phyloP scores from a whole-genome alignment of 2,329 filamentous ascomycete species.

The Chalara sp. region DNA sequence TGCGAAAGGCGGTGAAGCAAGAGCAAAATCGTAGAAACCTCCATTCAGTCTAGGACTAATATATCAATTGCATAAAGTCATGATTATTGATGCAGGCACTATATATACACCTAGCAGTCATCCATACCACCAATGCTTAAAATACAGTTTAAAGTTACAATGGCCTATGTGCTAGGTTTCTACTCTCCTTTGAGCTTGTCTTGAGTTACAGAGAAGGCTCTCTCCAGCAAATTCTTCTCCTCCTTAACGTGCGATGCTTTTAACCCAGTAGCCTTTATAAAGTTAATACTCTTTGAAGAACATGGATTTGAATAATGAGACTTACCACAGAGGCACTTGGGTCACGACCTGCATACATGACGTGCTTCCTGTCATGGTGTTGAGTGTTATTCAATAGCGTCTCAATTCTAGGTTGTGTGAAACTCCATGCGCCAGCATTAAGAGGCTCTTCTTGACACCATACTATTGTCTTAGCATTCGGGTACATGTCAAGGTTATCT shows the following conservation, averaged over 20 bases:
- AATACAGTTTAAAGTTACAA: constrained; percentile 1
- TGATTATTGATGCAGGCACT: too few relatives aligned
- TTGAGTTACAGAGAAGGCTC: constrained; percentile 57
- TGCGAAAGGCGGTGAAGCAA: too few relatives aligned
- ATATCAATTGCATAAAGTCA: too few relatives aligned
- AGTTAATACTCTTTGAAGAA: background rate
- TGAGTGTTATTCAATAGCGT: constrained; percentile 89
- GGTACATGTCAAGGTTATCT: constrained; percentile 95
- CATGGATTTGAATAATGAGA: background rate
- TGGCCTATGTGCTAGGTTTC: constrained; percentile 1
- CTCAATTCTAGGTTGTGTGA: constrained; percentile 95
- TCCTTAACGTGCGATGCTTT: constrained; percentile 88
- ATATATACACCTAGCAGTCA: too few relatives aligned
- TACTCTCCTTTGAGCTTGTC: constrained; percentile 59
- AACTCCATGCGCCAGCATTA: constrained; percentile 95
- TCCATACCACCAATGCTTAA: background rate
- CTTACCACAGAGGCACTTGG: constrained; percentile 74
- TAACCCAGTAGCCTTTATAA: constrained; percentile 68
- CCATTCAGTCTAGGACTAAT: too few relatives aligned
- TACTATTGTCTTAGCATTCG: constrained; percentile 94
- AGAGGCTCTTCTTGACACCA: constrained; percentile 98
- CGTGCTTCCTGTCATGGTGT: constrained; percentile 88
- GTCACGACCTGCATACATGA: constrained; percentile 93
- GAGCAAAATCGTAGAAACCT: too few relatives aligned
- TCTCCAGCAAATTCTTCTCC: constrained; percentile 74